These are phyloP conservation scores for Takashimella koratensis DNA, from an alignment of 1,284 basidiomycete species.

Conservation along the genomic window DNA sequence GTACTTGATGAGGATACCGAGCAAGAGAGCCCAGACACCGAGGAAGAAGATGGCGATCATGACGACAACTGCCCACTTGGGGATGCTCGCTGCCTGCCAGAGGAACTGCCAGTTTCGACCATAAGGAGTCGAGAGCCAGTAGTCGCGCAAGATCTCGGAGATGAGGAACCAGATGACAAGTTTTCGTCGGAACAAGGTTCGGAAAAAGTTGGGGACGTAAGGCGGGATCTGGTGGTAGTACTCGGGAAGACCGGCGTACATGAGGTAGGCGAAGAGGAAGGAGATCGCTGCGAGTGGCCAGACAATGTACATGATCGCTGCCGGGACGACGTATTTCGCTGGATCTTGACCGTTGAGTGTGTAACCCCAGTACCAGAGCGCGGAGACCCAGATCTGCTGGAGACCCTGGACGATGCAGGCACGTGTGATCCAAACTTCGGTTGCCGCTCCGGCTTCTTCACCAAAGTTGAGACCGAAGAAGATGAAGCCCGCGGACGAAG, in stretches of 20 bases:
- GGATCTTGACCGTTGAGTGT: constrained; percentile 58
- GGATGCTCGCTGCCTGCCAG: constrained; percentile 70
- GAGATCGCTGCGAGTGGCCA: constrained; percentile 76
- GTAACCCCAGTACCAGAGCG: constrained; percentile 91
- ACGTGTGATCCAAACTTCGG: constrained; percentile 83
- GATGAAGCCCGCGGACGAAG: constrained; percentile 80
- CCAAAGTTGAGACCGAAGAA: constrained; percentile 95
- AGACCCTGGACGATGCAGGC: constrained; percentile 88
- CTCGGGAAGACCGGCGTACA: constrained; percentile 77
- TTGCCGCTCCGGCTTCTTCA: constrained; percentile 89
- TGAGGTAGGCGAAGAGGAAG: constrained; percentile 71
- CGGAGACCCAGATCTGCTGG: constrained; percentile 87
- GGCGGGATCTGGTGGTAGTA: constrained; percentile 64
- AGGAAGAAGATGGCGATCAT: constrained; percentile 80
- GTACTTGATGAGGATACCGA: constrained; percentile 71
- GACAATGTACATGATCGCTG: constrained; percentile 62
- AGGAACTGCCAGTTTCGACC: constrained; percentile 91
- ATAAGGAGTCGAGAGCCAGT: constrained; percentile 80
- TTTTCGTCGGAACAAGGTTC: constrained; percentile 80
- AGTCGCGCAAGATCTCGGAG: constrained; percentile 81
- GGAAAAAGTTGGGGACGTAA: constrained; percentile 85
- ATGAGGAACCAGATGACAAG: constrained; percentile 89
- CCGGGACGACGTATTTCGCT: constrained; percentile 36
- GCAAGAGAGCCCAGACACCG: constrained; percentile 71
- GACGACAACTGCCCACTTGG: constrained; percentile 74